phyloP scores from a whole-genome alignment of 306 rosid genomes.

The Parietaria judaica region DNA sequence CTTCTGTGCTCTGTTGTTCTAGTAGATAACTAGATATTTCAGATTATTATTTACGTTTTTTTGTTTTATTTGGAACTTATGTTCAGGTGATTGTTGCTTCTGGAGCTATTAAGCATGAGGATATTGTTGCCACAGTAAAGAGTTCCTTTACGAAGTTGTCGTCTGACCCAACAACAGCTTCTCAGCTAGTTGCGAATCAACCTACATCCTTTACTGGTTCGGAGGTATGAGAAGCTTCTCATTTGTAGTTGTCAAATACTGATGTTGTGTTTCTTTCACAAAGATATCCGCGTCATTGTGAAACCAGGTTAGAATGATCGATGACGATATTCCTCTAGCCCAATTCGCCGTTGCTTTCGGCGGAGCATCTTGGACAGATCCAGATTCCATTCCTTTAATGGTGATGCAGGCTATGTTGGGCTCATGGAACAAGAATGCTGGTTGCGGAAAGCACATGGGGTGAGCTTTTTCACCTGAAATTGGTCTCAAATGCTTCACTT shows the following conservation, averaged over 20 bases:
- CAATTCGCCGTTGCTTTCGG: constrained; percentile 90
- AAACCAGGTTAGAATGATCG: constrained; percentile 78
- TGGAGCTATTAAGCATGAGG: constrained; percentile 87
- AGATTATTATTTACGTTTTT: neutral
- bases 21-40: neutral
- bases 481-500: neutral
- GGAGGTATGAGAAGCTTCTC: constrained; percentile 46
- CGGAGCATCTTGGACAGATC: constrained; percentile 98
- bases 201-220: constrained; percentile 91
- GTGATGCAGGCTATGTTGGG: constrained; percentile 99
- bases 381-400: constrained; percentile 88
- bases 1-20: constrained; percentile 2
- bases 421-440: constrained; percentile 82
- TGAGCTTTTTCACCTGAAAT: constrained; percentile 18
- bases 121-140: constrained; percentile 58
- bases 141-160: constrained; percentile 67
- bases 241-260: neutral
- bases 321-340: constrained; percentile 78
- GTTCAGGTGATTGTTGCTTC: constrained; percentile 74
- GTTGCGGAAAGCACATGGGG: constrained; percentile 99
- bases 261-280: neutral
- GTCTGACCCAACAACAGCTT: constrained; percentile 63
- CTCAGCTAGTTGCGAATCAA: constrained; percentile 65
- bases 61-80: constrained; percentile 14
- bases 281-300: constrained; percentile 11